Base-by-base conservation (phyloP, 2,329 filamentous ascomycete genomes). In the Hypoxylon sp. region DNA sequence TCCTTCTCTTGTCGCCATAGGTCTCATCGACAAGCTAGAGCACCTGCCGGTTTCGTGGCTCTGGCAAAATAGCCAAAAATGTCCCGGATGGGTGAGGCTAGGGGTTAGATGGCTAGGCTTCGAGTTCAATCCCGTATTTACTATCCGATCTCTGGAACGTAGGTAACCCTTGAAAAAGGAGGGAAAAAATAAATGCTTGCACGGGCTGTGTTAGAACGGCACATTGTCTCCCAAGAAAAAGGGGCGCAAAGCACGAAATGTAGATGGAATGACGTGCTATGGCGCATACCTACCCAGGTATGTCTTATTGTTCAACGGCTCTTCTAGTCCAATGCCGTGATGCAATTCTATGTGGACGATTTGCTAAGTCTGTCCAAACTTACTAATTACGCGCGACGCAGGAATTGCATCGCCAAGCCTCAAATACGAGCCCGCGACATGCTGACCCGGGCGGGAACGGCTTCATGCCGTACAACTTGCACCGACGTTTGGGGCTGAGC, bases 351-450 rank as follows among this genome's bases (percentile, higher is more conserved):
- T 15, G 28, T 43, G 49, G 24, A 6, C 32, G 51, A 32, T 51
- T 32, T 30, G 30, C 46, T 26, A 10, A 49, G 20, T 56, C 55
- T 43, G 19, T 48, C 44, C 59, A 32, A 51, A 53, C 32, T 53
- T n/a, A n/a, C n/a, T n/a, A n/a, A n/a, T n/a, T n/a, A n/a, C 51
- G 24, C 28, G 30, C 28, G 28, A 56, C 59, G 64, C 58, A 61
- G 32, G 46, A 59, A 56, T 28, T 54, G 62, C 65, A 32, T 68
- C 37, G 65, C 65, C 62, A 68, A 68, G 65, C 46, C 56, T 56
- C 24, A 50, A 65, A 68, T 68, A 68, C 65, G 65, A 65, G 56
- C 56, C 37, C 56, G 51, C 59, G 26, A 54, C n/a, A 4, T 26
- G 41, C 37, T 46, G 52, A 44, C 61, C 37, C 4, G 46, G 48